Conservation (phyloP, 352 stramenopile species). For the Globisporangium irregulare region DNA sequence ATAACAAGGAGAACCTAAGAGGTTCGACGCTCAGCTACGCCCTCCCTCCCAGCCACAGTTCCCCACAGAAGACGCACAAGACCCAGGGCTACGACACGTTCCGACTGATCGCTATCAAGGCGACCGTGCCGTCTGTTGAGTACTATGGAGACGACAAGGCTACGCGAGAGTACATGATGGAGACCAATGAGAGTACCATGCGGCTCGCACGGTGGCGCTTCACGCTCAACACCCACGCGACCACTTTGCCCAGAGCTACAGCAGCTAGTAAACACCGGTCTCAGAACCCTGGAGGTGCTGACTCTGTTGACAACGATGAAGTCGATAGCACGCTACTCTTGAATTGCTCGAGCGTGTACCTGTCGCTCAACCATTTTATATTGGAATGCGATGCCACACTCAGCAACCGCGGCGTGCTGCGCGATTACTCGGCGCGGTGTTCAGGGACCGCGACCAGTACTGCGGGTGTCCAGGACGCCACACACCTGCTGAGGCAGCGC, state of each 20-base stretch:
- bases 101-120: slow-evolving; percentile 58
- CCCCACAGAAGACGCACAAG: neutral
- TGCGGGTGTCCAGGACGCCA: slow-evolving; percentile 1
- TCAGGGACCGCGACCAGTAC: neutral
- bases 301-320: slow-evolving; percentile 10
- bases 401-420: slow-evolving; percentile 26
- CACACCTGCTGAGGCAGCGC: neutral
- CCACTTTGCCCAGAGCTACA: neutral
- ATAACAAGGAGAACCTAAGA: slow-evolving; percentile 11
- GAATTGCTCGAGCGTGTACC: slow-evolving; percentile 35
- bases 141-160: slow-evolving; percentile 61
- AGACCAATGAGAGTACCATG: slow-evolving; percentile 57
- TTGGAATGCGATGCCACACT: slow-evolving; percentile 23
- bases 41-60: neutral
- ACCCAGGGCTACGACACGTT: slow-evolving; percentile 24
- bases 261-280: slow-evolving; percentile 9
- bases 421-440: neutral
- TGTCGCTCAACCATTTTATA: slow-evolving; percentile 37
- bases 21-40: slow-evolving; percentile 6
- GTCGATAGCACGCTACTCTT: slow-evolving; percentile 28
- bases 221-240: slow-evolving; percentile 10
- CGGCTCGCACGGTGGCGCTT: slow-evolving; percentile 56
- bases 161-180: slow-evolving; percentile 55
- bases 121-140: slow-evolving; percentile 33
- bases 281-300: neutral